A percentile compares a stretch with the other conserved stretches of the same genome.
phyloP scores from a whole-genome alignment of 2,329 filamentous ascomycete genomes.

The Ophiocordyceps sinensis region DNA sequence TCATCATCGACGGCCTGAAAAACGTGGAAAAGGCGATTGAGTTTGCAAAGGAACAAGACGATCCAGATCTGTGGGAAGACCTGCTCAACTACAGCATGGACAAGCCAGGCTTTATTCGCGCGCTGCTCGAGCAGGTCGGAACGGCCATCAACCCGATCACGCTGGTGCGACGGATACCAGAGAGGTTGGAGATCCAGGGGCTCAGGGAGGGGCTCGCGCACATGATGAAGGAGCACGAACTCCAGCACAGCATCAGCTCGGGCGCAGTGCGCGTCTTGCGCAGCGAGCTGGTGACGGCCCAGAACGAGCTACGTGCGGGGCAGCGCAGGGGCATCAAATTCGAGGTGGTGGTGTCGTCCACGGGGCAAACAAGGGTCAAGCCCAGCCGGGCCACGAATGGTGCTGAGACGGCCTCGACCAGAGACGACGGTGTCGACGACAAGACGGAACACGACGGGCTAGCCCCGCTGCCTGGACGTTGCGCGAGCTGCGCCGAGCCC shows the following conservation, averaged over 20 bases:
- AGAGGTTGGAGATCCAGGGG: slow-evolving; percentile 84
- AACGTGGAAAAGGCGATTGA: slow-evolving; percentile 87
- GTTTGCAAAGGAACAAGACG: slow-evolving; percentile 87
- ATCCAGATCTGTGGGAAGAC: slow-evolving; percentile 89
- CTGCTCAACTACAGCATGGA: slow-evolving; percentile 94
- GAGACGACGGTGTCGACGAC: slow-evolving; percentile 8
- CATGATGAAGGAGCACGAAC: slow-evolving; percentile 90
- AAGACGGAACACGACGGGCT: slow-evolving; percentile 14
- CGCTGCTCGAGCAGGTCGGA: slow-evolving; percentile 82
- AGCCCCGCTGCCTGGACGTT: slow-evolving; percentile 36
- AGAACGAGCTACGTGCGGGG: slow-evolving; percentile 65
- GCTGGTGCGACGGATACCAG: slow-evolving; percentile 78
- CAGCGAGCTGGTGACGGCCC: slow-evolving; percentile 74
- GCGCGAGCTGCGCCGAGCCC: slow-evolving; percentile 39
- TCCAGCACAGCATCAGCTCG: slow-evolving; percentile 82
- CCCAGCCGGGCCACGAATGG: slow-evolving; percentile 22
- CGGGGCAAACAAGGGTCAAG: slow-evolving; percentile 25
- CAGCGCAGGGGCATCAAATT: slow-evolving; percentile 83
- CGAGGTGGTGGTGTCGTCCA: slow-evolving; percentile 43
- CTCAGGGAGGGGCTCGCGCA: slow-evolving; percentile 75
- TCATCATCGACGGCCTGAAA: slow-evolving; percentile 86
- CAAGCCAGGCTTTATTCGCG: slow-evolving; percentile 87
- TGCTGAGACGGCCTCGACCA: slow-evolving; percentile 1
- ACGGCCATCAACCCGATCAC: slow-evolving; percentile 87
- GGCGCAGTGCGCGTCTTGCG: slow-evolving; percentile 77